Evolutionary conservation across 2,329 filamentous ascomycete genomes (phyloP).

Genomic region (Aspergillus calidoustus): DNA sequence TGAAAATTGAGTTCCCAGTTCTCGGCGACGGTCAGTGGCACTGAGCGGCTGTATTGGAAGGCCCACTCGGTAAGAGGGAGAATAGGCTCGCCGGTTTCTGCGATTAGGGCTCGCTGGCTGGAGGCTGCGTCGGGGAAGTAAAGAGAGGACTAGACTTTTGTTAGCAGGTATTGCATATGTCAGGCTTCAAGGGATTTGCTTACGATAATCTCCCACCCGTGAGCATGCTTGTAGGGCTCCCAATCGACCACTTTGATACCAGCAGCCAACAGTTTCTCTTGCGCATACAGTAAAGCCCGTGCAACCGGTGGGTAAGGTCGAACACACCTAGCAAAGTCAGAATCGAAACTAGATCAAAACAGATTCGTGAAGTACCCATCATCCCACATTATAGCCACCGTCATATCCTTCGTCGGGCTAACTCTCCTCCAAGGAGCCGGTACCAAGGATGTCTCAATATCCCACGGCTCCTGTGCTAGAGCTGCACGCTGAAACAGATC

Average conservation of each 20-base stretch:
- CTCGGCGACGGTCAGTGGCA: slow-evolving; percentile 33
- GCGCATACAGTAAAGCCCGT: slow-evolving; percentile 39
- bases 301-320: slow-evolving; percentile 68
- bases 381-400: slow-evolving; percentile 65
- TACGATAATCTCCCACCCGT: slow-evolving; percentile 43
- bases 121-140: slow-evolving; percentile 55
- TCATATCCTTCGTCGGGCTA: slow-evolving; percentile 29
- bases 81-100: slow-evolving; percentile 50
- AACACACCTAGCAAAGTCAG: slow-evolving; percentile 51
- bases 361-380: slow-evolving; percentile 52
- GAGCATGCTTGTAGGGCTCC: slow-evolving; percentile 40
- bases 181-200: neutral
- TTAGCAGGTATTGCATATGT: slow-evolving; percentile 17
- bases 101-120: slow-evolving; percentile 38
- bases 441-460: slow-evolving; percentile 45
- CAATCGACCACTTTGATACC: slow-evolving; percentile 49
- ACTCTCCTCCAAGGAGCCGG: slow-evolving; percentile 48
- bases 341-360: neutral
- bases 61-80: slow-evolving; percentile 51
- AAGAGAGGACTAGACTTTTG: slow-evolving; percentile 40
- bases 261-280: slow-evolving; percentile 43
- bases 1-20: slow-evolving; percentile 33
- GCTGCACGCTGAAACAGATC: slow-evolving; percentile 46
- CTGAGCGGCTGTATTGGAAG: slow-evolving; percentile 29
- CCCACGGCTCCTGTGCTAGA: slow-evolving; percentile 48